Conservation (phyloP, 768 basidiomycete species). For the Trametes gibbosa region DNA sequence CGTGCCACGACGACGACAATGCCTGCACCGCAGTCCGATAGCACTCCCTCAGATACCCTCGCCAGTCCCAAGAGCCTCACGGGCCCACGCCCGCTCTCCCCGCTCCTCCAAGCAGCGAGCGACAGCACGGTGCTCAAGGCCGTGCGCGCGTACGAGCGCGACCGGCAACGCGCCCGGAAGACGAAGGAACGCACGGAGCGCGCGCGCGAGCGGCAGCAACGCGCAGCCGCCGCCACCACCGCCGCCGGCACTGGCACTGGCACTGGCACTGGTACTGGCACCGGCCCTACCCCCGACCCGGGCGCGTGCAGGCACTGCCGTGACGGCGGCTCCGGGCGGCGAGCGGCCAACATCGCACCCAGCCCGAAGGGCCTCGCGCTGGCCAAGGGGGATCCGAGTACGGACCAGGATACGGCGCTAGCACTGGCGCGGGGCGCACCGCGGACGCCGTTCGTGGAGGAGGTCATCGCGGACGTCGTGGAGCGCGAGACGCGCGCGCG, state of each 20-base stretch:
- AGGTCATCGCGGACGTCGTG: constrained; percentile 18
- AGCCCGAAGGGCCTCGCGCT: too few species aligned
- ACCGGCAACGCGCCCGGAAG: constrained; percentile 46
- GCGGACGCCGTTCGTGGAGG: constrained; percentile 5
- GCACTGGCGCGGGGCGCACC: neutral
- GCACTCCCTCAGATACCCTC: neutral
- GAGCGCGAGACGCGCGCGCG: constrained; percentile 12
- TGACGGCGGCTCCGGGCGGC: neutral
- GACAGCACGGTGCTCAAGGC: constrained; percentile 35
- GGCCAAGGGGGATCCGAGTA: too few species aligned
- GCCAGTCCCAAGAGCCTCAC: neutral
- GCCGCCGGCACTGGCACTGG: too few species aligned
- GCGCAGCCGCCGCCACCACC: neutral
- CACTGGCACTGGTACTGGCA: too few species aligned
- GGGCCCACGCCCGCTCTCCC: neutral
- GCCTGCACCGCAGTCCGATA: neutral
- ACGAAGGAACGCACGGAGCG: constrained; percentile 33
- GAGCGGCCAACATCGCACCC: neutral
- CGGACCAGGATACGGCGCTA: neutral
- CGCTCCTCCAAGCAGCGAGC: constrained; percentile 2
- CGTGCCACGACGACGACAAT: neutral
- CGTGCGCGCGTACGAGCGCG: constrained; percentile 47
- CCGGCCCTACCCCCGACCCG: neutral
- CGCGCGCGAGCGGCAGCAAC: constrained; percentile 9
- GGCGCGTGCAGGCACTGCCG: constrained; percentile 3